phyloP scores from a whole-genome alignment of 2,329 filamentous ascomycete species.

The Colletotrichum limetticola region DNA sequence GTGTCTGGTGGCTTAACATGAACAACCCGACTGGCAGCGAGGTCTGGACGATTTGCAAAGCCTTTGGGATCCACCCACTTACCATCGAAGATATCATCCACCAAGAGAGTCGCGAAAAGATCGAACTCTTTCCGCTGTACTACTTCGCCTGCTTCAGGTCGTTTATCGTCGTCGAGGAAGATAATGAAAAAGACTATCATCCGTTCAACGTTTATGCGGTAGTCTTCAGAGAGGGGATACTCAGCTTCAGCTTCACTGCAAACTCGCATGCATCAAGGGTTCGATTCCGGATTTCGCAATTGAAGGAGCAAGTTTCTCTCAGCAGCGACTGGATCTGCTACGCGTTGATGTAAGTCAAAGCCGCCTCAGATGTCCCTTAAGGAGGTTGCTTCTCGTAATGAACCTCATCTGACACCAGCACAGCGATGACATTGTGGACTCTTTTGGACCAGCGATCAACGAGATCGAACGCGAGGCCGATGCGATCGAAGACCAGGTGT shows the following conservation, averaged over 20 bases:
- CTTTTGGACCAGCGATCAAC: constrained; percentile 88
- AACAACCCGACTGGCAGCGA: constrained; percentile 90
- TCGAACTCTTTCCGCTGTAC: constrained; percentile 96
- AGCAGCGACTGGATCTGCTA: constrained; percentile 99
- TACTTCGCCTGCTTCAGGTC: constrained; percentile 98
- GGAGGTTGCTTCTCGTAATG: too few species aligned
- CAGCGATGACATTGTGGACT: constrained; percentile 96
- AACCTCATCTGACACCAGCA: neutral
- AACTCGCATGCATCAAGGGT: constrained; percentile 91
- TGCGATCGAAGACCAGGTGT: constrained; percentile 93
- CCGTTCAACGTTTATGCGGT: constrained; percentile 97
- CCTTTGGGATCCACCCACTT: constrained; percentile 94
- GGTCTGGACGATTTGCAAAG: constrained; percentile 87
- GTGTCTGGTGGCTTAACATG: constrained; percentile 98
- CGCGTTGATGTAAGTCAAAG: constrained; percentile 81
- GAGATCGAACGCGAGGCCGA: constrained; percentile 91
- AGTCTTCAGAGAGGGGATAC: constrained; percentile 92
- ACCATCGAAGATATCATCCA: constrained; percentile 96
- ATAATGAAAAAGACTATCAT: constrained; percentile 84
- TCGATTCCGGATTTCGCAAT: constrained; percentile 86
- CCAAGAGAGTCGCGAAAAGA: constrained; percentile 96
- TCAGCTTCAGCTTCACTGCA: constrained; percentile 92
- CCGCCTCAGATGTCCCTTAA: too few species aligned
- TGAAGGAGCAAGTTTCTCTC: constrained; percentile 94
- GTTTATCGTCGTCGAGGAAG: constrained; percentile 82